A percentile compares a stretch with the other conserved stretches of the same genome.
These are phyloP conservation scores for Ceratocystis alfenasii DNA, from an alignment of 2,329 filamentous ascomycete species.

Conservation along the genomic window DNA sequence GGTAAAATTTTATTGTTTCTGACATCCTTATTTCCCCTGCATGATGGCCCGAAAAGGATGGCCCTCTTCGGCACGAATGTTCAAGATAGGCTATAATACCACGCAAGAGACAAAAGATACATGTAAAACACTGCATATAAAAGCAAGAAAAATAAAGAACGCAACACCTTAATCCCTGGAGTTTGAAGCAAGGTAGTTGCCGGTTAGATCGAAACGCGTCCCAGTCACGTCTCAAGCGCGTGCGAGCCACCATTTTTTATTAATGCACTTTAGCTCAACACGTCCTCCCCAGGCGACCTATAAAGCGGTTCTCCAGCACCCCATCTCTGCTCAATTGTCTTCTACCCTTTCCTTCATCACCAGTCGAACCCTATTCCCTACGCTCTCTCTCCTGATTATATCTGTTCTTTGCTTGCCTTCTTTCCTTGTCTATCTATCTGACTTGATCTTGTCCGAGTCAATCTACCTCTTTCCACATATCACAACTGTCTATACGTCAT, in stretches of 20 bases:
- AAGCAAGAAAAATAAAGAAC: background rate
- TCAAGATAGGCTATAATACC: background rate
- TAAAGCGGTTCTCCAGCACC: conserved; percentile 5
- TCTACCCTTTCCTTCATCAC: background rate
- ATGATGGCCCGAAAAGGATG: background rate
- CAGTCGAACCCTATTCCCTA: background rate
- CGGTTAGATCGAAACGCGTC: conserved; percentile 2
- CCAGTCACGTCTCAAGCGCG: background rate
- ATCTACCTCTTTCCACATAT: background rate
- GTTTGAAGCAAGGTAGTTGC: background rate
- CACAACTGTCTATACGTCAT: conserved; percentile 28
- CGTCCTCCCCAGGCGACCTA: background rate
- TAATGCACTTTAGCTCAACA: conserved; percentile 1
- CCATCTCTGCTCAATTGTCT: background rate
- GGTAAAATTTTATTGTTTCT: background rate
- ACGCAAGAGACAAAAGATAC: background rate
- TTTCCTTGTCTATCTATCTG: background rate
- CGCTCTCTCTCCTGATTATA: background rate
- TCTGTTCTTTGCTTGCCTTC: background rate
- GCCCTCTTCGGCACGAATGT: background rate
- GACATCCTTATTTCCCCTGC: background rate
- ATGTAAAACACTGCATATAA: background rate
- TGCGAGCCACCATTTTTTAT: background rate
- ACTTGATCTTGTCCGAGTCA: background rate
- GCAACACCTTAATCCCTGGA: background rate